Evolutionary conservation across 2,329 filamentous ascomycete genomes (phyloP), one percentile per base, ranked within the genome.

Genomic region (Emmonsiellopsis sp.): DNA sequence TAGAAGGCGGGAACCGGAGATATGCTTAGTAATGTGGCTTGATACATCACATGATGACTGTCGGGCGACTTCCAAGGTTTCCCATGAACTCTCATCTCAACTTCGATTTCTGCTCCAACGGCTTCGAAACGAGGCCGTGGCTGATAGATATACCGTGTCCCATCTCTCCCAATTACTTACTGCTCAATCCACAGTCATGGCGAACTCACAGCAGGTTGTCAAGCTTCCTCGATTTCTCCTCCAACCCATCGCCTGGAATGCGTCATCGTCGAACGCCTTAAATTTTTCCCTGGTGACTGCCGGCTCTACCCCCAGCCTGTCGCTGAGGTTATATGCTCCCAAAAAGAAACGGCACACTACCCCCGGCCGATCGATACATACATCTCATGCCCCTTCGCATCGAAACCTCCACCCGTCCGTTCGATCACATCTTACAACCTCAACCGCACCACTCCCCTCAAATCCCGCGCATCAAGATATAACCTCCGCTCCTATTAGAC

Each of bases 211-310:
- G 58, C 63, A 67, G 7, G 66, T 74, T 58, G 64, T 64, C 26
- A 71, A 73, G 56, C 63, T 73, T n/a, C 71, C 73, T 44, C 71
- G 72, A 44, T 70, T 67, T 52, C 62, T 74, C 34, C 64, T 73
- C 43, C 69, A 71, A 53, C 70, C 71, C 46, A 61, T 74, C 56
- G 71, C 67, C 15, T 73, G 70, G 70, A 71, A 69, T 55, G 65
- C 67, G 46, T 63, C 67, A 43, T 67, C 68, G 34, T 60, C 65
- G 20, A 62, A 63, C 30, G 61, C 63, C 34, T 49, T 67, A 53
- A 58, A 63, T 51, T 58, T 65, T 43, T 57, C 65, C 32, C 62
- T 65, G 54, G 60, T 61, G 54, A 57, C 59, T 41, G 55, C 60
- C 26, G 34, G 34, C 26, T 57, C 65, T 15, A 56, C 65, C 51